Base-by-base conservation (phyloP, 495 filamentous ascomycete species). In the Stereocaulon alpinum region DNA sequence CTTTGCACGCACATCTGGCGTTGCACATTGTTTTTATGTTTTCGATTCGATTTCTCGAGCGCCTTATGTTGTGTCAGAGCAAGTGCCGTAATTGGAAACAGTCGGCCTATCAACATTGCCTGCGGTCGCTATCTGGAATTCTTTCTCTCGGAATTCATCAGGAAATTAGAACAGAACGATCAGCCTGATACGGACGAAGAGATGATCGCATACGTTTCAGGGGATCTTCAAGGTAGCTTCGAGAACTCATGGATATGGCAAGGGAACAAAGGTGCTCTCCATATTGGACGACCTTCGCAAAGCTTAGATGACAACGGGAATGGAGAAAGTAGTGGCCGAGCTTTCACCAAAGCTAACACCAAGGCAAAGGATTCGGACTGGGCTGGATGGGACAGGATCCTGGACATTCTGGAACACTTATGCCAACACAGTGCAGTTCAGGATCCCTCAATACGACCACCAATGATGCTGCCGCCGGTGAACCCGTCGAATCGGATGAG, bases 1-100 rank as follows among this genome's bases (percentile, higher is more conserved):
- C 77, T 93, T 11, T 87, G 89, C 62, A 86, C 85, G 4, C 94
- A 98, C 67, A 76, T 95, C 55, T 97, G 92, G 86, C 88, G 94
- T 34, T 95, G 88, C 66, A 80, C 85, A 9, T 76, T 98, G 2
- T 82, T 96, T 61, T 76, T 96, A 11, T 79, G 89, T 22, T 83
- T 92, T 57, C 82, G 82, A 0, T 80, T 83, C 49, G 82, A 87
- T 48, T 92, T 84, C 68, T 79, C 82, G 6, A 75, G 82, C 0
- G 91, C 93, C 2, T 66, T 86, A 7, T 78, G 77, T 5, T 94
- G 90, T 64, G 78, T 91, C 12, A 82, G 86, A 45, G 82, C 84
- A 17, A 83, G 83, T 24, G 78, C 83, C 9, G 75, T 80, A 22
- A 82, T 96, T 52, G 83, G 83, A 20, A 78, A 85, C 44, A 73